Base-by-base conservation (phyloP, 805 yeast genomes). In the Kodamaea kakaduensis region DNA sequence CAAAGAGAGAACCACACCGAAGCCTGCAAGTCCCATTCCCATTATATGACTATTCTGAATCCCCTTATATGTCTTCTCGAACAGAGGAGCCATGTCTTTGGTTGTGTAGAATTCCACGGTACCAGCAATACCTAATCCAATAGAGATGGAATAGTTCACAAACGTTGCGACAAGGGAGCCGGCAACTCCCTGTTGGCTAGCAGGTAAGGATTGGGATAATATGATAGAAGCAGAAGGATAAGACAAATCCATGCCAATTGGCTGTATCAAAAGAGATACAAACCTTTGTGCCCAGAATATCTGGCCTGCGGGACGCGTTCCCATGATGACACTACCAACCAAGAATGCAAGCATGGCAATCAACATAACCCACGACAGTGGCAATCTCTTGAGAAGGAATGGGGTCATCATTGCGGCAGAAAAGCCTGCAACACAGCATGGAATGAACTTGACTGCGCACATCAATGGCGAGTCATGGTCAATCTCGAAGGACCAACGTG, bases 91-190 rank as follows among this genome's bases (percentile, higher is more conserved):
- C 40, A 25, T 45, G 25, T 43, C 42, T 24, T 36, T 38, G 3
- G 56, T 56, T 7, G 46, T 43, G 38, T 61, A 61, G 15, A 37
- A 37, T 40, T 59, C 64, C 1, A 57, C 67, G 1, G 62, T 50
- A 1, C 64, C 64, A 3, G 65, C 62, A 18, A 60, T 37, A 1
- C 66, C 66, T 30, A 61, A 49, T 3, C 66, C 66, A 17, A 60
- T 50, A 15, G 64, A 52, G 20, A 61, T 43, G 22, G 50, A 44
- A 30, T 45, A 47, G 40, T 47, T 47, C 22, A 47, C 47, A 28
- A 47, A 42, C 5, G 51, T 47, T 3, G 44, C 34, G 12, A 47
- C 51, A 23, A 47, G 36, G 17, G 44, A 38, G 6, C 49, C 48
- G 1, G 51, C 51, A 12, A 44, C 38, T 3, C 51, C 51, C 27